phyloP scores from a whole-genome alignment of 352 stramenopile species.

The Pythium sukuiense region DNA sequence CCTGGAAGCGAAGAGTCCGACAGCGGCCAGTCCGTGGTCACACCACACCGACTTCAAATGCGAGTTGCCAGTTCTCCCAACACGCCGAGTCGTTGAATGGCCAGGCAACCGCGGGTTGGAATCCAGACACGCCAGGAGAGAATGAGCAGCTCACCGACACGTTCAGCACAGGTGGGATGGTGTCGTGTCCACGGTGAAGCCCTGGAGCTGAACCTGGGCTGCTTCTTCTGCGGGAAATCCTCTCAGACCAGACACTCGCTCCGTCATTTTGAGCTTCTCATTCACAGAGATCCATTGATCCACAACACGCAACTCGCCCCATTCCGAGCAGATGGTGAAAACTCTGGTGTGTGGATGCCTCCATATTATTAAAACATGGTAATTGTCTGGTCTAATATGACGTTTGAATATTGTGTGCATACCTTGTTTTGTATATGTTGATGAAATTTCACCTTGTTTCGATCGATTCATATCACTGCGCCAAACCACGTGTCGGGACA shows the following conservation, averaged over 20 bases:
- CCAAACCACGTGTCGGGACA: not conserved
- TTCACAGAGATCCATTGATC: not conserved
- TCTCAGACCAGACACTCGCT: not conserved
- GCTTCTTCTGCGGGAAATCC: conserved; percentile 4
- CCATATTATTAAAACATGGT: not conserved
- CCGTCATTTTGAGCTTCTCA: not conserved
- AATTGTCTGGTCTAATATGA: not conserved
- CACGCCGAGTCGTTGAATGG: conserved; percentile 2
- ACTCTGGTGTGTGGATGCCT: not conserved
- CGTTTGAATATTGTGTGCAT: not conserved
- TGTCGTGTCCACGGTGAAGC: not conserved
- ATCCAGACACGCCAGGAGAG: not conserved
- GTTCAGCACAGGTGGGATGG: not conserved
- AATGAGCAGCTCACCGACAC: not conserved
- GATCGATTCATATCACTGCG: not conserved
- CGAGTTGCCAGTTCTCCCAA: not conserved
- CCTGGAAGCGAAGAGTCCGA: not conserved
- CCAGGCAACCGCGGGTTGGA: not conserved
- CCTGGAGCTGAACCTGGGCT: conserved; percentile 1
- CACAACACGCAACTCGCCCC: not conserved
- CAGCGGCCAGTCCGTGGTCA: not conserved
- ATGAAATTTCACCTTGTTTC: not conserved
- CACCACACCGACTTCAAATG: not conserved
- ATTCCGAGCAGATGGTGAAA: not conserved
- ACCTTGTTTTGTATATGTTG: not conserved